phyloP scores from a whole-genome alignment of 176 grass and related monocot species.

The Oryza officinalis region DNA sequence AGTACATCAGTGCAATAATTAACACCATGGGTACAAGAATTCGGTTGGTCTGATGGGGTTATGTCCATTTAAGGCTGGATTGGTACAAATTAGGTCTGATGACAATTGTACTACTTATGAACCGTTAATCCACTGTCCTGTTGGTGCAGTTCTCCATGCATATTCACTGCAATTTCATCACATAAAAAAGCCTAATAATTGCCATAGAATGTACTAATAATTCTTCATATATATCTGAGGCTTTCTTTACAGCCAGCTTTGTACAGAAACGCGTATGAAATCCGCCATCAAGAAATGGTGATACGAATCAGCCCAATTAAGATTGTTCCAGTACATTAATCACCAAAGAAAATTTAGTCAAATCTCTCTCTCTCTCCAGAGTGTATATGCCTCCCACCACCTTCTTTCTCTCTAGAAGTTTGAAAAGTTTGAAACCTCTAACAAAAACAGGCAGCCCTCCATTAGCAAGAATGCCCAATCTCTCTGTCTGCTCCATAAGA shows the following conservation, averaged over 20 bases:
- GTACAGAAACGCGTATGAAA: conserved; percentile 48
- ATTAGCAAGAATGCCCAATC: conserved; percentile 14
- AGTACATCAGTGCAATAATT: not conserved
- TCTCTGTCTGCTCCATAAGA: conserved; percentile 2
- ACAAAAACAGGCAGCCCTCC: conserved; percentile 34
- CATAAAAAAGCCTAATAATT: not conserved
- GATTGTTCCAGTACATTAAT: conserved; percentile 22
- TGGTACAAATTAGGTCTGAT: not conserved
- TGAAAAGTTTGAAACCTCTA: conserved; percentile 36
- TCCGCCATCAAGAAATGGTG: conserved; percentile 33
- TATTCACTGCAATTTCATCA: not conserved
- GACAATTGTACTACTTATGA: not conserved
- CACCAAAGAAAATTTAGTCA: conserved; percentile 32
- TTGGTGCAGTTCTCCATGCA: conserved; percentile 7
- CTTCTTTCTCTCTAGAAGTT: conserved; percentile 17
- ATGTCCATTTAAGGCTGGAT: conserved; percentile 4
- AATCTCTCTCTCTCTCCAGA: conserved; percentile 9
- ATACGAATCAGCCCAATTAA: conserved; percentile 43
- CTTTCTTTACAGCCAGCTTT: conserved; percentile 35
- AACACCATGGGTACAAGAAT: not conserved
- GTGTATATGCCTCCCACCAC: conserved; percentile 43
- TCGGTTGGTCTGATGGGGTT: not conserved
- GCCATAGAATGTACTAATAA: not conserved
- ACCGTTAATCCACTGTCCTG: not conserved
- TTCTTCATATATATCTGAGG: not conserved